Conservation (phyloP, 2,329 filamentous ascomycete genomes). For the Aspergillus tamarii region DNA sequence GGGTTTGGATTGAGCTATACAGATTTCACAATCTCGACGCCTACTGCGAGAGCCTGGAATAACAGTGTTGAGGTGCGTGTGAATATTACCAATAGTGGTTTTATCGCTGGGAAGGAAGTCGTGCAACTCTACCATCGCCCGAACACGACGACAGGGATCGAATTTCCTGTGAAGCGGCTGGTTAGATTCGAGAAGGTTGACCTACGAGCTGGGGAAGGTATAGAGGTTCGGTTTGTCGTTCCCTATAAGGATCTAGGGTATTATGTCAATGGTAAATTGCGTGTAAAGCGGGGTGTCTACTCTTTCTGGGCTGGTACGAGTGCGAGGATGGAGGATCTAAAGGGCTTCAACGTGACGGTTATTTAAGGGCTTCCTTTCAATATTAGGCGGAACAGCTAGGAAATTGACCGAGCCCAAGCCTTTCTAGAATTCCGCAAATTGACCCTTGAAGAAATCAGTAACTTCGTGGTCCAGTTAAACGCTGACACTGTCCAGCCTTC, state of each 20-base stretch:
- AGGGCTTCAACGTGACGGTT: background rate
- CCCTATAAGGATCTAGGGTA: background rate
- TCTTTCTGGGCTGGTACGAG: background rate
- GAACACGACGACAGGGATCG: background rate
- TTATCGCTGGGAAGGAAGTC: background rate
- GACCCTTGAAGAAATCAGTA: too few relatives aligned
- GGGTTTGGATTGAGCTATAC: background rate
- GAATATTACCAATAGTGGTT: background rate
- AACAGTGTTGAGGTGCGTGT: background rate
- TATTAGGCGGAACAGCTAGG: too few relatives aligned
- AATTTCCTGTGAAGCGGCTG: background rate
- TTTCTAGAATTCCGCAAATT: too few relatives aligned
- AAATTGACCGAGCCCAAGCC: too few relatives aligned
- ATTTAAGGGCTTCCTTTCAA: background rate
- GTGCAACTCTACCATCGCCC: background rate
- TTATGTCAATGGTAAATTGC: background rate
- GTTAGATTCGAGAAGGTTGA: background rate
- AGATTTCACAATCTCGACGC: background rate
- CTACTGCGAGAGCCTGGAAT: background rate
- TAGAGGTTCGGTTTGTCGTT: background rate
- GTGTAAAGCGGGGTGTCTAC: background rate
- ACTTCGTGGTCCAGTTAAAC: too few relatives aligned
- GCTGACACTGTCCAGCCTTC: too few relatives aligned
- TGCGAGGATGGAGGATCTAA: background rate
- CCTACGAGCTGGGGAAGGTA: background rate